Evolutionary conservation across 2,329 filamentous ascomycete species (phyloP).

Genomic region (Sclerotinia subarctica): DNA sequence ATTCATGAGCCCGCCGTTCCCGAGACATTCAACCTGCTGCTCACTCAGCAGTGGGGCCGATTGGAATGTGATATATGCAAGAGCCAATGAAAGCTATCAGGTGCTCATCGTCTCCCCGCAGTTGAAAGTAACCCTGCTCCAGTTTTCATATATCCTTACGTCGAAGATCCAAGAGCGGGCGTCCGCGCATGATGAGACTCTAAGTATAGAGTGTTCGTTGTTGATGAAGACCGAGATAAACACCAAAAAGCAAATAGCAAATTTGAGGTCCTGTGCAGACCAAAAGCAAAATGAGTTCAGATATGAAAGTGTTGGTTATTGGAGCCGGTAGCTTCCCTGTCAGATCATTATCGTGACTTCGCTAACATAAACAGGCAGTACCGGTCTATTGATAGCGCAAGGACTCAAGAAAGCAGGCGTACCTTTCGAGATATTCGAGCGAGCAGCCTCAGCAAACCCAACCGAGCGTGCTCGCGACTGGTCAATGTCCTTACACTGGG

Average conservation of each 20-base stretch:
- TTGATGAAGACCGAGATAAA: background rate
- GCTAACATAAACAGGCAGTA: constrained; percentile 7
- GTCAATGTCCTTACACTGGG: constrained; percentile 18
- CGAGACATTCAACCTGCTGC: background rate
- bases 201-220: background rate
- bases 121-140: background rate
- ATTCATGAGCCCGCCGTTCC: background rate
- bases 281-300: background rate
- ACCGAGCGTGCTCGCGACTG: constrained; percentile 6
- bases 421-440: constrained; percentile 7
- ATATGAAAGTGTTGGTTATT: constrained; percentile 15
- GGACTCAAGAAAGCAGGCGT: constrained; percentile 15
- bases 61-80: background rate
- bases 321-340: constrained; percentile 6
- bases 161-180: background rate
- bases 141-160: too few species aligned
- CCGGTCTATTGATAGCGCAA: constrained; percentile 16
- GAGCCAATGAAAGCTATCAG: background rate
- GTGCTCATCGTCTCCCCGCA: background rate
- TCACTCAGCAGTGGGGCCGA: background rate
- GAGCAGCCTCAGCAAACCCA: background rate
- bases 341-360: too few species aligned
- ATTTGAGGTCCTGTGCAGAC: background rate
- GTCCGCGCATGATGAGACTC: background rate
- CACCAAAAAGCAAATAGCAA: background rate